Evolutionary conservation across 768 basidiomycete species (phyloP).

Genomic region (Suillus subalutaceus): DNA sequence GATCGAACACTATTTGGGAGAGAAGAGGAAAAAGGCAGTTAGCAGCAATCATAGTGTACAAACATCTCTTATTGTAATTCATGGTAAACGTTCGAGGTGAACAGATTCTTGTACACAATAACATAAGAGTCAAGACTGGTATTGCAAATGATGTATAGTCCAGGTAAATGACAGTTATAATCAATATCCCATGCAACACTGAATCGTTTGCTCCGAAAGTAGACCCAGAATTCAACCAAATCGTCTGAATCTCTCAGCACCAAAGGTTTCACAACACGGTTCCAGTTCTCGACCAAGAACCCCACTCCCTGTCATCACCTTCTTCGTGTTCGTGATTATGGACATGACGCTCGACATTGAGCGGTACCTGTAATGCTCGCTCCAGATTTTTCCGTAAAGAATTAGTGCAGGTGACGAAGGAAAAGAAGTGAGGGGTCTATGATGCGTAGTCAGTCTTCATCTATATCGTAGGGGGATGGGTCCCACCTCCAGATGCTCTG

Average conservation of each 20-base stretch:
- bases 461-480: slow-evolving; percentile 1
- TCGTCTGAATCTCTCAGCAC: slow-evolving; percentile 36
- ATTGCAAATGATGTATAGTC: background rate
- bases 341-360: slow-evolving; percentile 23
- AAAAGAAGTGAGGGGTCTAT: slow-evolving; percentile 60
- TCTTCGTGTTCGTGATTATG: slow-evolving; percentile 22
- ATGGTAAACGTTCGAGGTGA: no score
- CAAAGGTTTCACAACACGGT: slow-evolving; percentile 62
- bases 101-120: background rate
- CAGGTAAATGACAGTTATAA: background rate
- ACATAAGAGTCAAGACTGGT: background rate
- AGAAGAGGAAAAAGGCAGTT: no score
- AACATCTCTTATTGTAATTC: no score
- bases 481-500: slow-evolving; percentile 62
- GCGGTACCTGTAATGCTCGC: slow-evolving; percentile 32
- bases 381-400: slow-evolving; percentile 55
- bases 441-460: slow-evolving; percentile 7
- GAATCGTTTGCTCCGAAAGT: background rate
- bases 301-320: slow-evolving; percentile 56
- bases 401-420: slow-evolving; percentile 56
- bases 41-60: no score
- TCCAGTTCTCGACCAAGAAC: slow-evolving; percentile 91
- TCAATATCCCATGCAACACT: background rate
- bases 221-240: slow-evolving; percentile 16
- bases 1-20: no score